Base-by-base conservation (phyloP, 2,329 filamentous ascomycete species). In the Colletotrichum lindemuthianum region DNA sequence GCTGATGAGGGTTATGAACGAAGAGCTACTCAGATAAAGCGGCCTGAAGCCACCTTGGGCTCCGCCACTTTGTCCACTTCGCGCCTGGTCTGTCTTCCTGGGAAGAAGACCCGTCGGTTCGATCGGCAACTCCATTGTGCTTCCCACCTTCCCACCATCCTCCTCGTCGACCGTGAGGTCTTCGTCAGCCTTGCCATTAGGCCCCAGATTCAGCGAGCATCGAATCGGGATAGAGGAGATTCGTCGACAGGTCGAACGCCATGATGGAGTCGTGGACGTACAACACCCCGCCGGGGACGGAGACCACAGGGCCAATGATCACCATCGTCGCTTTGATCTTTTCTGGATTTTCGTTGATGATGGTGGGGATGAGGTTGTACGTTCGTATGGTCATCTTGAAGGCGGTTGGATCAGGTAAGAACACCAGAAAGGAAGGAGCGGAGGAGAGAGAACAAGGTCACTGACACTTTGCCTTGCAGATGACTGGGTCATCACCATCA, bases 351-450 rank as follows among this genome's bases (percentile, higher is more conserved):
- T 75, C 77, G 2, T 49, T 78, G 8, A 45, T 76, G 32, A 63
- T 72, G 0, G 69, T 79, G 12, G 65, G 67, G 8, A 64, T 78
- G 39, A 72, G 78, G 4, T 51, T 76, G 2, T 79, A 79, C 50
- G 76, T 78, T 15, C 72, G 77, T n/a, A 60, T 67, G 7, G 44
- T 66, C 15, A 67, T 80, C 60, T 68, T 79, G 65, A 77, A 75
- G 60, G 75, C 74, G 6, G 65, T 73, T n/a, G 77, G 77, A 2
- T 55, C 70, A 8, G 60, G 75, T 74, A 75, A 66, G 64, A 11
- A 43, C 15, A 32, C 12, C 34, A 47, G 53, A 72, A 2, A 1
- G 8, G 13, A 37, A 9, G 10, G 10, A 2, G 2, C 8, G 9
- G 8, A 12, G 10, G 32, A 7, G 1, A 8, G 12, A n/a, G 13